phyloP scores from a whole-genome alignment of 495 filamentous ascomycete species.

The Tuber indicum region DNA sequence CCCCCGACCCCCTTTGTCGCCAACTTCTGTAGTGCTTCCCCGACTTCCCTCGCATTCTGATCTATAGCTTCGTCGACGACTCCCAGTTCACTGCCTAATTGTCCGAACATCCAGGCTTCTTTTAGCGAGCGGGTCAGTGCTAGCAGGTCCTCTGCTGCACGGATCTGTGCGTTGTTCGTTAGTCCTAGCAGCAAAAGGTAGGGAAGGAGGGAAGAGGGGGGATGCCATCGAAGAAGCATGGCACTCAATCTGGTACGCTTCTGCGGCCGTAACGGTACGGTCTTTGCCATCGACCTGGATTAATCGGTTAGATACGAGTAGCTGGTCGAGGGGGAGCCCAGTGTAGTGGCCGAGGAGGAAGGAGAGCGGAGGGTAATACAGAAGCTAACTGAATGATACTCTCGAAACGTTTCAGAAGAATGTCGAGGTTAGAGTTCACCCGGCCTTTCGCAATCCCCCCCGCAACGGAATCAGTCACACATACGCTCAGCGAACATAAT shows the following conservation, averaged over 20 bases:
- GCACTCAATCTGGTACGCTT: conserved; percentile 57
- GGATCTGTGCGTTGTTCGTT: conserved; percentile 47
- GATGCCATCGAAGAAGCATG: conserved; percentile 58
- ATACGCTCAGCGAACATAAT: background rate
- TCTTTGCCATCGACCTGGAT: conserved; percentile 45
- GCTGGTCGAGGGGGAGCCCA: background rate
- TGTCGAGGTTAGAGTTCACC: conserved; percentile 51
- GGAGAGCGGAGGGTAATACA: conserved; percentile 41
- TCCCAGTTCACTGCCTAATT: conserved; percentile 57
- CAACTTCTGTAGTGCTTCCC: conserved; percentile 47
- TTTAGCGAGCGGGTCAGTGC: conserved; percentile 59
- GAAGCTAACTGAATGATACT: conserved; percentile 55
- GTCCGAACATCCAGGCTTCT: conserved; percentile 69
- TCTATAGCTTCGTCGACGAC: conserved; percentile 45
- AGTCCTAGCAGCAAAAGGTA: background rate
- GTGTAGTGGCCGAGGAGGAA: background rate
- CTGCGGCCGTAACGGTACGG: conserved; percentile 51
- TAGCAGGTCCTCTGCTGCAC: conserved; percentile 60
- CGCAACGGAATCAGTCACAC: conserved; percentile 10
- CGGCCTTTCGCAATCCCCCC: conserved; percentile 45
- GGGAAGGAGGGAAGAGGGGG: conserved; percentile 1
- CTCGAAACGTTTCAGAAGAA: conserved; percentile 57
- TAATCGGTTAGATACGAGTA: conserved; percentile 12
- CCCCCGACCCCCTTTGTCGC: conserved; percentile 46
- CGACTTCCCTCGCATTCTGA: conserved; percentile 52